Base-by-base conservation (phyloP, 106 monocot species). In the Apostasia shenzhenica region DNA sequence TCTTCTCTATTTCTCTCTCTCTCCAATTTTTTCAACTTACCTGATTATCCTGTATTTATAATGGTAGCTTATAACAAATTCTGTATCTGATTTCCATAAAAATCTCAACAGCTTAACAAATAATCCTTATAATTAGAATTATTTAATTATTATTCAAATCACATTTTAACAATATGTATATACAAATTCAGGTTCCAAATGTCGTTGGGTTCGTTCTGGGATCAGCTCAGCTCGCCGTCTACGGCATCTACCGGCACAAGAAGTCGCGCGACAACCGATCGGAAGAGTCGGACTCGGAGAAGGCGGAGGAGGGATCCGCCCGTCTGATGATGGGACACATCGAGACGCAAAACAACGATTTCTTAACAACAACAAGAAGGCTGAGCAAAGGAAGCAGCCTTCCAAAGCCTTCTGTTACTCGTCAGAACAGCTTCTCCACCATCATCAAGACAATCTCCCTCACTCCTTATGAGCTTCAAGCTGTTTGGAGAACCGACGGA, bases 181-280 rank as follows among this genome's bases (percentile, higher is more conserved):
- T 9, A 59, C 37, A 43, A 44, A 45, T 69, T 54, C 70, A 89
- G 89, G 54, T 81, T 49, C 86, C 89, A 58, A 90, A 86, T 60
- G 72, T 53, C 2, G 59, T 86, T 54, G 89, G 89, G 48, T 83
- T 90, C 10, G 48, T 75, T 5, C 58, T 90, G 12, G 89, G 89
- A 37, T 59, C 80, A 6, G 73, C 75, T 2, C 89, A 90, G 13
- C 61, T 90, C 46, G 59, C 78, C 61, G 9, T 90, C 44, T 86
- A 86, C 41, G 43, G 51, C 3, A 54, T 76, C 1, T 90, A 86
- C 64, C 68, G 61, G 14, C 73, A 62, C 26, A 84, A 73, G 63
- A 46, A 45, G 1, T 48, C 70, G 14, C 12, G 48, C 2, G 26
- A 26, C 26, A 26, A 26, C 13, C 37, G 26, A 37, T 1, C 73